Evolutionary conservation across 345 rosid species (phyloP).

Genomic region (Bruguiera gymnorhiza): DNA sequence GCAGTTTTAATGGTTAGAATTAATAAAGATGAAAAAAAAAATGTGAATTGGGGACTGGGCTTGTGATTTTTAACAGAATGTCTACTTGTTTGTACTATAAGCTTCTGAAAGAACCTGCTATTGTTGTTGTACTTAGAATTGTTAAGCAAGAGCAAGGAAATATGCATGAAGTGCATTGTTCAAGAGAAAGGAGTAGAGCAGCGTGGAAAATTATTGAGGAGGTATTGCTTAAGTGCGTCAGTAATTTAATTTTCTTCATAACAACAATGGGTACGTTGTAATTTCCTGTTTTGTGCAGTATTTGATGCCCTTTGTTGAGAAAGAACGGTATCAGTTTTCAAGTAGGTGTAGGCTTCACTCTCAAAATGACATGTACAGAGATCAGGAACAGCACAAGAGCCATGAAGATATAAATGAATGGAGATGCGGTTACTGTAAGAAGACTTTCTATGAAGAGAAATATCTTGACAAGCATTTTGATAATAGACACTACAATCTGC

Average conservation of each 20-base stretch:
- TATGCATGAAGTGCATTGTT: slow-evolving; percentile 32
- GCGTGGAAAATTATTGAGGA: slow-evolving; percentile 30
- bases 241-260: not conserved
- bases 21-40: not conserved
- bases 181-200: slow-evolving; percentile 27
- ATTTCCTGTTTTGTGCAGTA: slow-evolving; percentile 19
- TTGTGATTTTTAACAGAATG: too few relatives aligned
- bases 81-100: too few relatives aligned
- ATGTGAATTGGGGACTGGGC: too few relatives aligned
- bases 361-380: slow-evolving; percentile 25
- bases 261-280: not conserved
- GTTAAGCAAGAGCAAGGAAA: slow-evolving; percentile 23
- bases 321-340: slow-evolving; percentile 18
- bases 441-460: slow-evolving; percentile 24
- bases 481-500: slow-evolving; percentile 20
- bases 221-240: slow-evolving; percentile 1
- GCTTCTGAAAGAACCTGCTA: not conserved
- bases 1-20: not conserved
- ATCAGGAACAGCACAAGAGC: slow-evolving; percentile 26
- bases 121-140: slow-evolving; percentile 20
- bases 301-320: slow-evolving; percentile 33
- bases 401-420: slow-evolving; percentile 23
- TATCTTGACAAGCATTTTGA: slow-evolving; percentile 31
- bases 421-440: slow-evolving; percentile 31
- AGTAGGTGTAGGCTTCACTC: slow-evolving; percentile 28